Percentiles rank a stretch among this genome's conserved stretches.
Conservation (phyloP, 2,329 filamentous ascomycete species). For the Paracoccidioides brasiliensis region DNA sequence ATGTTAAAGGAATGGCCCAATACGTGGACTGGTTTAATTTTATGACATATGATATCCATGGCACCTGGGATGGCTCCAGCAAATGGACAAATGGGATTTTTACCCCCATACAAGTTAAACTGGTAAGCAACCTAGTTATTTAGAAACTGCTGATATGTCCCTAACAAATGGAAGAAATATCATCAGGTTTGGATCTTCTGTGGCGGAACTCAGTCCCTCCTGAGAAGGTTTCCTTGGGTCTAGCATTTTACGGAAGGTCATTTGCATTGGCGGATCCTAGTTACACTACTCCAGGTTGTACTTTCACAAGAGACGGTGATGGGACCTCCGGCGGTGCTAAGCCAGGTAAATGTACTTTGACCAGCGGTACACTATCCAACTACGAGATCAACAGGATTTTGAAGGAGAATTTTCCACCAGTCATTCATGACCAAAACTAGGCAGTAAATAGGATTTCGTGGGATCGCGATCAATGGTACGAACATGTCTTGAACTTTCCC, state of each 20-base stretch:
- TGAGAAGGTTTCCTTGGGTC: slow-evolving; percentile 14
- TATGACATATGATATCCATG: slow-evolving; percentile 19
- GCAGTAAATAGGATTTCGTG: slow-evolving; percentile 16
- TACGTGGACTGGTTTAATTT: slow-evolving; percentile 18
- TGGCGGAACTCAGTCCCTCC: slow-evolving; percentile 16
- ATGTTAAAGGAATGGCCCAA: slow-evolving; percentile 11
- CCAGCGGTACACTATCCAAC: slow-evolving; percentile 18
- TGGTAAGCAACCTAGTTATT: slow-evolving; percentile 10
- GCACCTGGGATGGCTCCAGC: slow-evolving; percentile 15
- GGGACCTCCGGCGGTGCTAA: slow-evolving; percentile 13
- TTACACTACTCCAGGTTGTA: slow-evolving; percentile 13
- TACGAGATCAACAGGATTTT: slow-evolving; percentile 22
- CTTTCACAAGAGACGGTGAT: slow-evolving; percentile 14
- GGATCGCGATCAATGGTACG: slow-evolving; percentile 17
- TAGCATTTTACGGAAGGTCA: slow-evolving; percentile 17
- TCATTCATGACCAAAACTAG: slow-evolving; percentile 14
- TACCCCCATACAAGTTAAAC: slow-evolving; percentile 18
- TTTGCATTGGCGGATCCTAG: slow-evolving; percentile 12
- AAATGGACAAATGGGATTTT: slow-evolving; percentile 7
- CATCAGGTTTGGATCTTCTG: slow-evolving; percentile 17
- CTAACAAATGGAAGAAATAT: slow-evolving; percentile 20
- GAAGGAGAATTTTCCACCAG: slow-evolving; percentile 7
- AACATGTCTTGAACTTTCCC: too few species aligned
- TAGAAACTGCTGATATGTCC: slow-evolving; percentile 9
- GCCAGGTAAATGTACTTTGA: slow-evolving; percentile 18